Evolutionary conservation across 75 land plant species (phyloP).

Genomic region (Selaginella moellendorffii): DNA sequence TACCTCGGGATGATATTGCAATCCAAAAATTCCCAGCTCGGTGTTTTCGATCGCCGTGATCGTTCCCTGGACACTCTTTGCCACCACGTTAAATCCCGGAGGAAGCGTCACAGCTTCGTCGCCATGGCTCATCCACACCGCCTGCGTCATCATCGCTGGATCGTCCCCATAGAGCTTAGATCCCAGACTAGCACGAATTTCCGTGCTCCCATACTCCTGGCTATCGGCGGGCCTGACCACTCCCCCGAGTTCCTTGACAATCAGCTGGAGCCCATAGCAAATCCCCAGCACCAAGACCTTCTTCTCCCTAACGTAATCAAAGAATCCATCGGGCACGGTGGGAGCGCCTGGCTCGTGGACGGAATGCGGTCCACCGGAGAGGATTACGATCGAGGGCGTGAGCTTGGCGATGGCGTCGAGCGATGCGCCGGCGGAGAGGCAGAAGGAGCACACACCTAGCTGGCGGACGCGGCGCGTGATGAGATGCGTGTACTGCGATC

Average conservation of each 20-base stretch:
- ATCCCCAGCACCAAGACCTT: constrained; percentile 56
- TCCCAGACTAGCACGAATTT: constrained; percentile 29
- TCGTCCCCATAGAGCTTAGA: constrained; percentile 13
- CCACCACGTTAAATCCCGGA: constrained; percentile 55
- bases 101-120: constrained; percentile 73
- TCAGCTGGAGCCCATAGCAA: constrained; percentile 78
- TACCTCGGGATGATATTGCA: constrained; percentile 98
- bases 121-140: constrained; percentile 98
- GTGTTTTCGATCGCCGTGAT: constrained; percentile 66
- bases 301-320: constrained; percentile 38
- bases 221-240: constrained; percentile 50
- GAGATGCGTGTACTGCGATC: constrained; percentile 93
- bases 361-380: constrained; percentile 91
- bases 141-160: neutral
- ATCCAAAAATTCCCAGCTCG: constrained; percentile 44
- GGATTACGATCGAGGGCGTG: constrained; percentile 55
- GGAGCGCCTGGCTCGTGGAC: constrained; percentile 66
- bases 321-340: constrained; percentile 55
- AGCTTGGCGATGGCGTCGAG: constrained; percentile 31
- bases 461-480: constrained; percentile 73
- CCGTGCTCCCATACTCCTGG: constrained; percentile 93
- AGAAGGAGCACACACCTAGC: constrained; percentile 57
- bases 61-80: constrained; percentile 51
- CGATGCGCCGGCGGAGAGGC: constrained; percentile 57
- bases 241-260: constrained; percentile 79